A percentile compares a stretch with the other conserved stretches of the same genome.
phyloP scores from a whole-genome alignment of 2,329 filamentous ascomycete species.

The Neofusicoccum laricinum region DNA sequence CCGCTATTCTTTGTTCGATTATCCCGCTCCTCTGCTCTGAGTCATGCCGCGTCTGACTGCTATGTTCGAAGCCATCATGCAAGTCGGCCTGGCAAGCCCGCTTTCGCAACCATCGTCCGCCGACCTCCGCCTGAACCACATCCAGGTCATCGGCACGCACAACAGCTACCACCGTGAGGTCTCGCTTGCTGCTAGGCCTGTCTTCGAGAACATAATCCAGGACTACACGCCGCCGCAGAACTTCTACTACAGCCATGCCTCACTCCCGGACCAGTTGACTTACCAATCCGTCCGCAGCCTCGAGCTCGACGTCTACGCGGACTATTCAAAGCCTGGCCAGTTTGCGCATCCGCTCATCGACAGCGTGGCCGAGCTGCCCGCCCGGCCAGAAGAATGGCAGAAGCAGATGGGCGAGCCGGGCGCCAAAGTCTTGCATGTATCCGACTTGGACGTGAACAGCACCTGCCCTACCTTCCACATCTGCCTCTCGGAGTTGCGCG shows the following conservation, averaged over 20 bases:
- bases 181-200: slow-evolving; percentile 38
- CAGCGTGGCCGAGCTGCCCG: slow-evolving; percentile 38
- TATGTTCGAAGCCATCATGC: background rate
- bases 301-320: slow-evolving; percentile 51
- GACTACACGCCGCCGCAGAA: slow-evolving; percentile 31
- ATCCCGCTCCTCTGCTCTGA: background rate
- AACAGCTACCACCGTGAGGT: slow-evolving; percentile 53
- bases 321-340: slow-evolving; percentile 44
- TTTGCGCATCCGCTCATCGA: slow-evolving; percentile 47
- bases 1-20: background rate
- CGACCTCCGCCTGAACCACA: slow-evolving; percentile 49
- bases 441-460: slow-evolving; percentile 47
- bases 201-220: slow-evolving; percentile 40
- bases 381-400: slow-evolving; percentile 35
- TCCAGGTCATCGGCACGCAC: slow-evolving; percentile 52
- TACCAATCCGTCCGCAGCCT: slow-evolving; percentile 48
- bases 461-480: slow-evolving; percentile 47
- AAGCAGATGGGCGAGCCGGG: slow-evolving; percentile 41
- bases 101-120: background rate
- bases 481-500: slow-evolving; percentile 44
- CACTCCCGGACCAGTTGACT: slow-evolving; percentile 44
- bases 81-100: background rate
- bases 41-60: slow-evolving; percentile 1
- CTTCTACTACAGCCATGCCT: slow-evolving; percentile 49
- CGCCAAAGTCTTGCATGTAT: slow-evolving; percentile 52